These are phyloP conservation scores for Candida ascalaphidarum DNA, from an alignment of 805 yeast species.

Conservation along the genomic window DNA sequence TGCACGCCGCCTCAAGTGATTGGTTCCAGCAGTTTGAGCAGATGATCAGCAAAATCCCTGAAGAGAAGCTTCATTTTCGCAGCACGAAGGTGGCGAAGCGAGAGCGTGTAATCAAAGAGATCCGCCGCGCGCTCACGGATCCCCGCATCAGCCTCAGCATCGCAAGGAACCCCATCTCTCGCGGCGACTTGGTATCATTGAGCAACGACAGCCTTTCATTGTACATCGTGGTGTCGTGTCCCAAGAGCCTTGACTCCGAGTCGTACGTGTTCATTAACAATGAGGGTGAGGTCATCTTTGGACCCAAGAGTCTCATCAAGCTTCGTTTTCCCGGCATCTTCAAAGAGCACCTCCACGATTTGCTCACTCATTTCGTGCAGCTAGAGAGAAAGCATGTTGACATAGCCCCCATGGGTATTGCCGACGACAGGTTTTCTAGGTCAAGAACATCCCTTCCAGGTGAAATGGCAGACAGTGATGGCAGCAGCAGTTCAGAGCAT, in stretches of 20 bases:
- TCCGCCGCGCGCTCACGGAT: conserved; percentile 4
- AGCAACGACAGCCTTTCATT: conserved; percentile 36
- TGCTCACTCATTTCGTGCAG: conserved; percentile 1
- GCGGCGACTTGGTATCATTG: conserved; percentile 61
- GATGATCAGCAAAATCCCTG: too few relatives aligned
- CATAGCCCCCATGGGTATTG: conserved; percentile 30
- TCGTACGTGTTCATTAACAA: conserved; percentile 49
- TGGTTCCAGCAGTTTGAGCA: too few relatives aligned
- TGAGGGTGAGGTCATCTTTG: conserved; percentile 45
- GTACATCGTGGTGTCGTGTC: conserved; percentile 48
- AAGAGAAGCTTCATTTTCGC: too few relatives aligned
- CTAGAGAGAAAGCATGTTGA: conserved; percentile 22
- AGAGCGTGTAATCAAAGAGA: too few relatives aligned
- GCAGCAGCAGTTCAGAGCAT: not conserved
- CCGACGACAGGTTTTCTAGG: conserved; percentile 21
- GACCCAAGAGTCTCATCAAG: conserved; percentile 33
- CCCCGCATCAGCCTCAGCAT: conserved; percentile 3
- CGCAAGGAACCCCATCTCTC: conserved; percentile 14
- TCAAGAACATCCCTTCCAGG: conserved; percentile 11
- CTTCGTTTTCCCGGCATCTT: conserved; percentile 49
- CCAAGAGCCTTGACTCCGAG: conserved; percentile 39
- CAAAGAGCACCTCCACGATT: conserved; percentile 21
- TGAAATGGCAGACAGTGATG: conserved; percentile 5
- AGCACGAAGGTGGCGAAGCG: too few relatives aligned
- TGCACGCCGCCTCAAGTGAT: too few relatives aligned